Base-by-base conservation (phyloP, 345 rosid genomes). In the Sonneratia alba region DNA sequence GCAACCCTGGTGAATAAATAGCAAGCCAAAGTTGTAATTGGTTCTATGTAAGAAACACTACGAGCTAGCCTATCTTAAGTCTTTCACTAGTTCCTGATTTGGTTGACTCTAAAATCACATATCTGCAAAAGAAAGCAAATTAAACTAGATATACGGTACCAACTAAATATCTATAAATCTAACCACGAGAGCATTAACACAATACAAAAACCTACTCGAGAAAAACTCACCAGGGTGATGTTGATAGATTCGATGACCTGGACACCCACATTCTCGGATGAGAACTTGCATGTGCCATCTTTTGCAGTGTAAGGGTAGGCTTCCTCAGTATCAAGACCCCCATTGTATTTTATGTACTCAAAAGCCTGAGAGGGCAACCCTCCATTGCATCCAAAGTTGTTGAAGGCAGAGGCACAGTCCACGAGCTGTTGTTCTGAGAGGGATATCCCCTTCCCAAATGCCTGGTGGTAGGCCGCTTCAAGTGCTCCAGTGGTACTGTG, bases 361-460 rank as follows among this genome's bases (percentile, higher is more conserved):
- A 87, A 95, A 74, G 99, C 99, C 78, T 95, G 97, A 65, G 99
- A 95, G 21, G 99, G 99, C 83, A 95, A 85, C 14, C 97, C 99
- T 74, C 99, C 99, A 67, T 22, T 68, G 85, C 99, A 95, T 55
- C 99, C 99, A 53, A 83, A 85, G 81, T 95, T 95, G 74, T 90
- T 87, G 78, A 89, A 95, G 65, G 96, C 91, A 62, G 86, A 79
- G 40, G 99, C 99, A 72, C 99, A 95, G 81, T 95, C 99, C 76
- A 95, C 99, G 72, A 95, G 97, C 84, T 95, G 99, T 74, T 95
- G 99, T 79, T 95, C 99, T 18, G 99, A 92, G 19, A 95, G 83
- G 57, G 93, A 87, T 69, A 90, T 90, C 56, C 71, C 83, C 79
- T 92, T 92, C 67, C 96, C 92, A 77, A 83, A 87, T 47, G 97